Evolutionary conservation across 768 basidiomycete genomes (phyloP).

Genomic region (Serendipita sp.): DNA sequence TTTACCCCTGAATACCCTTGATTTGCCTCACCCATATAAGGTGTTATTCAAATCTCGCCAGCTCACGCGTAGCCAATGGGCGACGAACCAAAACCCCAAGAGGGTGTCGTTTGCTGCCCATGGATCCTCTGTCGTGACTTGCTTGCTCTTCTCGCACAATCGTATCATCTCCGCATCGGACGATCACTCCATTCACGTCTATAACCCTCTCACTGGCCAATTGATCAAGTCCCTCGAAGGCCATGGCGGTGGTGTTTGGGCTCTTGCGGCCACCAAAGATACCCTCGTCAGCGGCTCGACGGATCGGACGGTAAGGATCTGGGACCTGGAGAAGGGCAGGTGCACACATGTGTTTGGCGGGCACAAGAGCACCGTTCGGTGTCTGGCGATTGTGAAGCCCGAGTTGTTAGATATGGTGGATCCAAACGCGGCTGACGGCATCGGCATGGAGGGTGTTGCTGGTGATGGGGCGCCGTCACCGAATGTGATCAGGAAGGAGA

Average conservation of each 20-base stretch:
- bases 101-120: conserved; percentile 77
- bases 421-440: no score
- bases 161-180: conserved; percentile 96
- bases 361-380: conserved; percentile 91
- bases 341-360: conserved; percentile 93
- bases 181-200: conserved; percentile 92
- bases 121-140: conserved; percentile 84
- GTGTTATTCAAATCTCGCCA: conserved; percentile 84
- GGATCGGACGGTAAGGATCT: conserved; percentile 83
- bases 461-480: conserved; percentile 25
- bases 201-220: conserved; percentile 70
- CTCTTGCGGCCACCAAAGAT: conserved; percentile 77
- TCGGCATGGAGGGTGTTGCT: background rate
- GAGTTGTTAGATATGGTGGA: conserved; percentile 53
- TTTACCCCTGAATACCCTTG: conserved; percentile 23
- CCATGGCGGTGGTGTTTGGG: conserved; percentile 96
- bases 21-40: conserved; percentile 78
- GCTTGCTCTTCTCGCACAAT: conserved; percentile 83
- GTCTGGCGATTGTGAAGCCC: conserved; percentile 90
- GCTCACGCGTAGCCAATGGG: conserved; percentile 67
- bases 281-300: conserved; percentile 84
- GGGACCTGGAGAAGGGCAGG: conserved; percentile 63
- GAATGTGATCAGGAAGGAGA: conserved; percentile 49
- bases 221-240: conserved; percentile 64
- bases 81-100: conserved; percentile 52